Evolutionary conservation across 2,329 filamentous ascomycete species (phyloP).

Genomic region (Tricladium varicosporioides): DNA sequence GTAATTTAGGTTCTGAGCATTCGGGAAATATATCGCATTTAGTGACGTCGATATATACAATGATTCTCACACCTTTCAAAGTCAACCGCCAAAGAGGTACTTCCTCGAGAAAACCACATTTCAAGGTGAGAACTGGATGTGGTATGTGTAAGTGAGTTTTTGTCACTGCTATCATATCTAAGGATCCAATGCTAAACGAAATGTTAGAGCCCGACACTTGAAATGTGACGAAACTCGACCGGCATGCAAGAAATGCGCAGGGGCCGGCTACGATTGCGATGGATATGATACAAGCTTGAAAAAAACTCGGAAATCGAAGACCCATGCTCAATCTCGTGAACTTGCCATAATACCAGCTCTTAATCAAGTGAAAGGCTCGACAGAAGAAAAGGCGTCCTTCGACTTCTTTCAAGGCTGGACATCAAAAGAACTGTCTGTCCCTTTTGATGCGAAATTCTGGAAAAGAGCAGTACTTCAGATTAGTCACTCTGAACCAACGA

Average conservation of each 20-base stretch:
- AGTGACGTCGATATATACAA: not conserved
- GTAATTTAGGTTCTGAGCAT: too few species aligned
- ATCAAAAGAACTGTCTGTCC: not conserved
- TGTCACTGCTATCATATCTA: too few species aligned
- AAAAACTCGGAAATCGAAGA: not conserved
- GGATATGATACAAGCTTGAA: not conserved
- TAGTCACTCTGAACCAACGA: not conserved
- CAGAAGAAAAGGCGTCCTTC: not conserved
- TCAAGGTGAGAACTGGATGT: not conserved
- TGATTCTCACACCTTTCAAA: not conserved
- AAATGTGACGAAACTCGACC: slow-evolving; percentile 1
- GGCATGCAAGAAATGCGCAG: not conserved
- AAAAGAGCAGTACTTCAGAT: not conserved
- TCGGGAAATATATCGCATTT: too few species aligned
- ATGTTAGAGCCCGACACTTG: not conserved
- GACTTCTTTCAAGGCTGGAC: not conserved
- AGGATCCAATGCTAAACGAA: not conserved
- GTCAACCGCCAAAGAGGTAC: not conserved
- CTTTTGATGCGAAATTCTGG: not conserved
- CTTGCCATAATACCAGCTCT: not conserved
- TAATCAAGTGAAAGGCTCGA: not conserved
- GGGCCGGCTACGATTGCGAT: not conserved
- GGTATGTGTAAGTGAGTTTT: not conserved
- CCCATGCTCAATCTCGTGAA: not conserved
- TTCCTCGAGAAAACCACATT: not conserved